Percentiles rank a stretch among this genome's conserved stretches.
Evolutionary conservation across 352 stramenopile genomes (phyloP).

Genomic region (Nothophytophthora sp.): DNA sequence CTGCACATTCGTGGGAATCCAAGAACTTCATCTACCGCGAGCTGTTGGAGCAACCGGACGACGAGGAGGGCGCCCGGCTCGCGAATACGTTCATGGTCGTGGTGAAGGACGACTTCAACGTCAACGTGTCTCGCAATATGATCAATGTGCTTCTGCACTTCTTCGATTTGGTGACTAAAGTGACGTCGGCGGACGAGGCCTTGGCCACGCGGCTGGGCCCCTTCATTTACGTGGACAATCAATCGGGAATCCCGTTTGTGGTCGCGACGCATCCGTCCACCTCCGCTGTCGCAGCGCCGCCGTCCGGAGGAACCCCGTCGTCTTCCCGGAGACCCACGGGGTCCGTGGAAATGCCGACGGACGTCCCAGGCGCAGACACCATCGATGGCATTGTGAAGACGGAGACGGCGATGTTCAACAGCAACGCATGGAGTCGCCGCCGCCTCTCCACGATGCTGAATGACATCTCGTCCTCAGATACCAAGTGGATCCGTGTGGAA

Average conservation of each 20-base stretch:
- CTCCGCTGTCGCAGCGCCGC: conserved; percentile 7
- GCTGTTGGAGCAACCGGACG: conserved; percentile 56
- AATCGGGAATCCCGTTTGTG: conserved; percentile 83
- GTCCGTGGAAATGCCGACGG: conserved; percentile 56
- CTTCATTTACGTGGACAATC: conserved; percentile 89
- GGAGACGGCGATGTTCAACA: conserved; percentile 48
- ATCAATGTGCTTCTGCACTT: conserved; percentile 86
- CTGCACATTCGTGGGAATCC: conserved; percentile 64
- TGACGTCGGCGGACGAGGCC: conserved; percentile 37
- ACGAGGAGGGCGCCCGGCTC: conserved; percentile 51
- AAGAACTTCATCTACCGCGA: conserved; percentile 89
- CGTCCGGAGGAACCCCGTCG: conserved; percentile 15
- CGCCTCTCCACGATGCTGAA: conserved; percentile 76
- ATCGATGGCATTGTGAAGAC: conserved; percentile 50
- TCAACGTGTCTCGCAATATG: conserved; percentile 82
- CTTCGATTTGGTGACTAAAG: conserved; percentile 72
- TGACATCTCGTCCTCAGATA: conserved; percentile 72
- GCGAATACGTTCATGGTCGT: conserved; percentile 75
- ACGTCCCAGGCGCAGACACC: conserved; percentile 40
- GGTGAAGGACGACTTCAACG: conserved; percentile 79
- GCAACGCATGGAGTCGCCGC: conserved; percentile 56
- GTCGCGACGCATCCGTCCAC: conserved; percentile 60
- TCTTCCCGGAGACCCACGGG: conserved; percentile 32
- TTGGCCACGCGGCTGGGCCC: conserved; percentile 59
- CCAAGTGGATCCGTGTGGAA: conserved; percentile 64